Conservation (phyloP, 2,329 filamentous ascomycete genomes). For the Penicillium sp. region DNA sequence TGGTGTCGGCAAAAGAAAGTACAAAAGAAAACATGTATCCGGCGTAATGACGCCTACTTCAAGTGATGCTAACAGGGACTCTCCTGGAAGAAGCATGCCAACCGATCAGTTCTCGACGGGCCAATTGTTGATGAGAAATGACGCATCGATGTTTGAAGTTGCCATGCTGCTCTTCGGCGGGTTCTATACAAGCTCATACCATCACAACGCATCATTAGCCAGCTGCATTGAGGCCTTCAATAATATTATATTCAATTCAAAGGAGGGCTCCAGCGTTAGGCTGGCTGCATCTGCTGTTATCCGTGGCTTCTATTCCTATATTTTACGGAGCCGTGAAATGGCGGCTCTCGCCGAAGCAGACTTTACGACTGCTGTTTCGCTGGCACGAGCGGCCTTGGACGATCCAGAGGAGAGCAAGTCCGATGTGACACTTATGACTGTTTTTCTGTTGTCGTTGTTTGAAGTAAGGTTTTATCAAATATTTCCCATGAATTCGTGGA, state of each 20-base stretch:
- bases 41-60: not conserved
- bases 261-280: not conserved
- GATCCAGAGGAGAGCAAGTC: slow-evolving; percentile 5
- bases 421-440: slow-evolving; percentile 4
- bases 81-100: not conserved
- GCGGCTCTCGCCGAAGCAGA: not conserved
- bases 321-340: not conserved
- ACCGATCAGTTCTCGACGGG: not conserved
- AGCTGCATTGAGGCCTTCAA: not conserved
- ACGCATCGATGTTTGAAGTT: not conserved
- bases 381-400: slow-evolving; percentile 4
- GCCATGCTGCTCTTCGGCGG: not conserved
- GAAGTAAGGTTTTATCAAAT: not conserved
- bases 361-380: slow-evolving; percentile 5
- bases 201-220: not conserved
- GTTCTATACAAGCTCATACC: not conserved
- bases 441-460: slow-evolving; percentile 8
- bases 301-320: not conserved
- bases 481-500: not conserved
- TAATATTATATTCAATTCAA: not conserved
- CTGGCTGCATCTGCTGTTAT: slow-evolving; percentile 1
- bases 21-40: not conserved
- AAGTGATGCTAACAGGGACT: not conserved
- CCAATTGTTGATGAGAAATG: not conserved
- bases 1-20: not conserved